These are phyloP conservation scores for Cladorrhinum samala DNA, from an alignment of 495 filamentous ascomycete species.

Conservation along the genomic window DNA sequence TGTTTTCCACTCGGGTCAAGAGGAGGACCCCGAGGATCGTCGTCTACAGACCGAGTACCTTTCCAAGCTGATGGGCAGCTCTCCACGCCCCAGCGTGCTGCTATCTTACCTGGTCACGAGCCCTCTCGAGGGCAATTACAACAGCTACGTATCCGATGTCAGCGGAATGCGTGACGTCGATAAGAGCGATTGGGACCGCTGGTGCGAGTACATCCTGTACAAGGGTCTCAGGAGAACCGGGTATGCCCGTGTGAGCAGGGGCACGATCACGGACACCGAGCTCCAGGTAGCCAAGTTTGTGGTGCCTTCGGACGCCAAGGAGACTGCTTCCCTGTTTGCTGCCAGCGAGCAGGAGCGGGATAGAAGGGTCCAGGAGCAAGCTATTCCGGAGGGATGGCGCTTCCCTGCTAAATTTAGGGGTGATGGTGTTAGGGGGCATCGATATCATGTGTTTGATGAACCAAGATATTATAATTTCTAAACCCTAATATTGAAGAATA, in stretches of 20 bases:
- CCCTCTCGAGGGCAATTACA: constrained; percentile 91
- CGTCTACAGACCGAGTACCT: constrained; percentile 84
- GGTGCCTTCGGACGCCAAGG: constrained; percentile 62
- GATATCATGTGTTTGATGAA: constrained; percentile 94
- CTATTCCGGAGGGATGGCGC: constrained; percentile 66
- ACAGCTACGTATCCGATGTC: constrained; percentile 81
- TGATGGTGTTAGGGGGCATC: constrained; percentile 79
- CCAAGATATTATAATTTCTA: constrained; percentile 61
- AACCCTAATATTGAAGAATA: neutral
- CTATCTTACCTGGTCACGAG: constrained; percentile 90
- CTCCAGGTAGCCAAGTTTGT: constrained; percentile 96
- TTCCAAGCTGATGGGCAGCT: constrained; percentile 78
- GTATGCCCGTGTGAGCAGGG: constrained; percentile 82
- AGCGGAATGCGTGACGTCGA: constrained; percentile 97
- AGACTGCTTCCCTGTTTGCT: constrained; percentile 42
- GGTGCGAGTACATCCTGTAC: constrained; percentile 99
- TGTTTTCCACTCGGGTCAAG: constrained; percentile 98
- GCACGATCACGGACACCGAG: constrained; percentile 95
- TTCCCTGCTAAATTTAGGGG: constrained; percentile 89
- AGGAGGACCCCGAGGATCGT: constrained; percentile 93
- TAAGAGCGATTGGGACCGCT: constrained; percentile 87
- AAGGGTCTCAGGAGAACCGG: constrained; percentile 81
- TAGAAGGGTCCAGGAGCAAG: constrained; percentile 49
- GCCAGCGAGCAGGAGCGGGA: constrained; percentile 27
- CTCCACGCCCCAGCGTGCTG: constrained; percentile 73